A percentile compares a stretch with the other conserved stretches of the same genome.
Conservation (phyloP, 2,329 filamentous ascomycete genomes). For the Phoma herbarum region DNA sequence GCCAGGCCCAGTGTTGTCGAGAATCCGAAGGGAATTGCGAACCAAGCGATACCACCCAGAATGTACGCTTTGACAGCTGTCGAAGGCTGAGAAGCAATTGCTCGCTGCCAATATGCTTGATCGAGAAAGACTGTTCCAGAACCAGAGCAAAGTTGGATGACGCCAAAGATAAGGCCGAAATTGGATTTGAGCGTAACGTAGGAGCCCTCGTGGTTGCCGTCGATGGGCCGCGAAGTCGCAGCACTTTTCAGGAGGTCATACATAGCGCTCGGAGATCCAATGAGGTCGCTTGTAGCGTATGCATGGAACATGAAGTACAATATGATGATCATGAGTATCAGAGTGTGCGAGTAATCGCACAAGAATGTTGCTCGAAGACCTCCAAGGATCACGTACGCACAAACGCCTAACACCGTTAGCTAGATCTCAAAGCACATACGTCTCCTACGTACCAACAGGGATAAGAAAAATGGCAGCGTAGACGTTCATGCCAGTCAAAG, state of each 20-base stretch:
- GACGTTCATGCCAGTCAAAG: slow-evolving; percentile 55
- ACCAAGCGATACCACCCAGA: slow-evolving; percentile 58
- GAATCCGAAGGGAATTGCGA: slow-evolving; percentile 54
- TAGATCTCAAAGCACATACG: too few species aligned
- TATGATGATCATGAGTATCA: slow-evolving; percentile 56
- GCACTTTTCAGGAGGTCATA: slow-evolving; percentile 54
- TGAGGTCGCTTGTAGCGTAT: slow-evolving; percentile 51
- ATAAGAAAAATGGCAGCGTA: slow-evolving; percentile 57
- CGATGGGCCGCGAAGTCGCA: slow-evolving; percentile 48
- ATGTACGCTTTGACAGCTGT: slow-evolving; percentile 43
- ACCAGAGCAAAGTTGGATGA: slow-evolving; percentile 54
- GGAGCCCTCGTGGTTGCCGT: slow-evolving; percentile 52
- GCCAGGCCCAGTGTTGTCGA: slow-evolving; percentile 58
- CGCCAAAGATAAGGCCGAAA: slow-evolving; percentile 56
- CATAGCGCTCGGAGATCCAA: slow-evolving; percentile 52
- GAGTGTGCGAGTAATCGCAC: slow-evolving; percentile 52
- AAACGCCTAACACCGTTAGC: slow-evolving; percentile 41
- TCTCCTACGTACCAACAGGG: slow-evolving; percentile 43
- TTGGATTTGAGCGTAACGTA: slow-evolving; percentile 55
- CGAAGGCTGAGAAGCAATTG: slow-evolving; percentile 45
- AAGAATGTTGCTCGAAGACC: slow-evolving; percentile 56
- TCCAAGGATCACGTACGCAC: slow-evolving; percentile 47
- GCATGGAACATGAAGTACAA: slow-evolving; percentile 57
- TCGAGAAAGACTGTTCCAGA: slow-evolving; percentile 54
- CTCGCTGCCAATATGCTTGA: slow-evolving; percentile 59